These are phyloP conservation scores for Cercospora brassicicola DNA, from an alignment of 2,329 filamentous ascomycete genomes.

Conservation along the genomic window DNA sequence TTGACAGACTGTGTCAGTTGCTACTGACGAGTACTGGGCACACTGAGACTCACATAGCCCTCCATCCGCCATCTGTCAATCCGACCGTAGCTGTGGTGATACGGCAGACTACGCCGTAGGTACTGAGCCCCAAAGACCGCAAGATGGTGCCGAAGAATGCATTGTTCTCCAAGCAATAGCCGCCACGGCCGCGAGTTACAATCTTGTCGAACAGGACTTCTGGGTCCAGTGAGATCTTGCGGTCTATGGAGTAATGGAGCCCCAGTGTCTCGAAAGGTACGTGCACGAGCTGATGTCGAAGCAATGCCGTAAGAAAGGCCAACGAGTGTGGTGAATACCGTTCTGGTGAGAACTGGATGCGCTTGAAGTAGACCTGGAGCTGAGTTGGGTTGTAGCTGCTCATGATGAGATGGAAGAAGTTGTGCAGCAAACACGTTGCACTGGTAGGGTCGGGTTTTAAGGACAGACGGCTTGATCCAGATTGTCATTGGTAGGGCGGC, in stretches of 20 bases:
- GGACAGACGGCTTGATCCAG: too few species aligned
- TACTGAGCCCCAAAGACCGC: conserved; percentile 52
- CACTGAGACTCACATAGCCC: not conserved
- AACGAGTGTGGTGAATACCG: conserved; percentile 1
- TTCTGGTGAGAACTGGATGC: not conserved
- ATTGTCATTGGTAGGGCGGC: not conserved
- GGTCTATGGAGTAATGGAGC: conserved; percentile 55
- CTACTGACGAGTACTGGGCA: not conserved
- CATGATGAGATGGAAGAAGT: not conserved
- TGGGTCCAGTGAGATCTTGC: conserved; percentile 52
- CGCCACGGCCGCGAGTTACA: conserved; percentile 51
- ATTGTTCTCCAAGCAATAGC: conserved; percentile 64
- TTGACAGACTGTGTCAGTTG: not conserved
- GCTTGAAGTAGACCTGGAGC: not conserved
- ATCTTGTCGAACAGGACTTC: conserved; percentile 56
- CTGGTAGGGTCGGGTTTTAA: too few species aligned
- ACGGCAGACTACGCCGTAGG: conserved; percentile 36
- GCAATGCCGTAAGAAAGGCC: conserved; percentile 29
- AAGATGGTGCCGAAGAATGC: conserved; percentile 54
- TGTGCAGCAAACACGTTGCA: too few species aligned
- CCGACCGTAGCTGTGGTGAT: not conserved
- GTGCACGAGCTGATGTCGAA: conserved; percentile 39
- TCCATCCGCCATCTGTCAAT: not conserved
- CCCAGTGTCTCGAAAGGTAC: conserved; percentile 60
- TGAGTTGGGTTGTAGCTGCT: not conserved